These are phyloP conservation scores for Piper betle DNA, from an alignment of 164 flowering plant genomes.

Conservation along the genomic window DNA sequence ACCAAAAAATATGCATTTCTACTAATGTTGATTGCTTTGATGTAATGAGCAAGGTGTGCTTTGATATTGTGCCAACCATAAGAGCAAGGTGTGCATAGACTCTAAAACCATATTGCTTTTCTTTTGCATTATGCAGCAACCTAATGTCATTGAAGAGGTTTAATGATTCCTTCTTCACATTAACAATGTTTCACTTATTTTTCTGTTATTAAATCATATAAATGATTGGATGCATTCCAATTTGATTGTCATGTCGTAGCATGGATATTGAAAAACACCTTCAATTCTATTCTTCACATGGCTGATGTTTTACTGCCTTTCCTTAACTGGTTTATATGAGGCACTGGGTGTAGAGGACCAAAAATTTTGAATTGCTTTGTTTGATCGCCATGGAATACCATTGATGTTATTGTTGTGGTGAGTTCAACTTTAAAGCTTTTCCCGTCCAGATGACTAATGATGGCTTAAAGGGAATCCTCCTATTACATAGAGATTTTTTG, in stretches of 20 bases:
- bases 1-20: too few species aligned
- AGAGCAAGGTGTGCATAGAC: background rate
- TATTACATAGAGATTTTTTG: too few species aligned
- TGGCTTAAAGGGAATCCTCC: too few species aligned
- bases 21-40: too few species aligned
- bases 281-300: slow-evolving; percentile 96
- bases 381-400: slow-evolving; percentile 93
- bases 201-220: background rate
- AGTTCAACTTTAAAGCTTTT: slow-evolving; percentile 1
- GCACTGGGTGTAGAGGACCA: slow-evolving; percentile 62
- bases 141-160: background rate
- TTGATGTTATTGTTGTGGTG: slow-evolving; percentile 80
- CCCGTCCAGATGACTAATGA: background rate
- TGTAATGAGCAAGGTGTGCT: too few species aligned
- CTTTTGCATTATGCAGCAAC: background rate
- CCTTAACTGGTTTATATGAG: slow-evolving; percentile 87
- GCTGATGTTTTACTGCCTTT: slow-evolving; percentile 90
- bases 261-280: slow-evolving; percentile 82
- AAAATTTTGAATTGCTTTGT: slow-evolving; percentile 69
- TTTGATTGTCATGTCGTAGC: slow-evolving; percentile 47
- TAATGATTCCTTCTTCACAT: background rate
- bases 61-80: too few species aligned
- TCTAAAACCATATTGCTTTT: too few species aligned
- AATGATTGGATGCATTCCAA: background rate
- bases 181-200: background rate